These are phyloP conservation scores for Sophora flavescens DNA, from an alignment of 306 rosid species.

Conservation along the genomic window DNA sequence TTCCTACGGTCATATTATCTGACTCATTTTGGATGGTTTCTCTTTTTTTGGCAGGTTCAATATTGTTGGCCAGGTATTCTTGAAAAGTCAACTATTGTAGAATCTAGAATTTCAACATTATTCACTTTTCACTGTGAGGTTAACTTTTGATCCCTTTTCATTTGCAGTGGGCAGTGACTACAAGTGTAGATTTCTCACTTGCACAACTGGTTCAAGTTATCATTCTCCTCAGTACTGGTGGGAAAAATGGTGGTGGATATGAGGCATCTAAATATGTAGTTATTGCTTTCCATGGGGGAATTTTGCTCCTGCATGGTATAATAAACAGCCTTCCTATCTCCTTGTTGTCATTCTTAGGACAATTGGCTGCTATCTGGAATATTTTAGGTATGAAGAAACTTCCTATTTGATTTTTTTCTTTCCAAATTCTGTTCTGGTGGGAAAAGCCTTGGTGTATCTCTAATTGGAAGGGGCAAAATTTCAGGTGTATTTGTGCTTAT, in stretches of 20 bases:
- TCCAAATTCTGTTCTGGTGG: conserved; percentile 15
- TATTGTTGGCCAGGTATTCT: conserved; percentile 96
- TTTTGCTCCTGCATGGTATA: conserved; percentile 79
- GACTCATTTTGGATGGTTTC: conserved; percentile 47
- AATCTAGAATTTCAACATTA: conserved; percentile 49
- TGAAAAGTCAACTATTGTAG: conserved; percentile 40
- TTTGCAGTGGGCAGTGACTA: conserved; percentile 98
- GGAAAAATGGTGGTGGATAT: conserved; percentile 83
- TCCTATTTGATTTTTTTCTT: conserved; percentile 12
- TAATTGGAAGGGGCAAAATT: conserved; percentile 37
- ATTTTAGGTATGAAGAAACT: conserved; percentile 63
- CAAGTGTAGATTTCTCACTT: conserved; percentile 91
- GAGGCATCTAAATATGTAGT: conserved; percentile 78
- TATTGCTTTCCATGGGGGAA: conserved; percentile 75
- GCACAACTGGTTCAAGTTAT: conserved; percentile 90
- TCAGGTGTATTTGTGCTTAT: conserved; percentile 91
- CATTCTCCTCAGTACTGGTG: conserved; percentile 91
- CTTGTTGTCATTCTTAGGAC: conserved; percentile 85
- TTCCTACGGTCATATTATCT: conserved; percentile 35
- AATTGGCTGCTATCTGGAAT: conserved; percentile 91
- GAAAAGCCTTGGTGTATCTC: conserved; percentile 34
- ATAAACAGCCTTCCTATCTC: conserved; percentile 86
- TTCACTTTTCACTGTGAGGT: conserved; percentile 47
- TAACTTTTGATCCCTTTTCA: conserved; percentile 48
- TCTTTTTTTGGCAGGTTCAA: conserved; percentile 82